A percentile compares a stretch with the other conserved stretches of the same genome.
These are phyloP conservation scores for Neurospora pannonica DNA, from an alignment of 495 filamentous ascomycete genomes.

Conservation along the genomic window DNA sequence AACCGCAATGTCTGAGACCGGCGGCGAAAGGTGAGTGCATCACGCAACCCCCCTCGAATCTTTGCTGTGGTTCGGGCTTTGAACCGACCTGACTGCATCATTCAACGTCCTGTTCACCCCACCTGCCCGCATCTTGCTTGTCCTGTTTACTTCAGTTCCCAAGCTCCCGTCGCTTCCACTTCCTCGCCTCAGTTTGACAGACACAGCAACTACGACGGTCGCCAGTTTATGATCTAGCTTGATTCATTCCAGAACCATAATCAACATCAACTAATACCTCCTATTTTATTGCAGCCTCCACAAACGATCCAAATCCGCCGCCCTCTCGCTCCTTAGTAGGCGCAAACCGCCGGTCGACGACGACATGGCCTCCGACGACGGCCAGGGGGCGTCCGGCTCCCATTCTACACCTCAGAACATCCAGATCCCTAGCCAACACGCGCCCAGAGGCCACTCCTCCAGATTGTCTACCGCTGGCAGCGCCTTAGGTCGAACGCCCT, in stretches of 20 bases:
- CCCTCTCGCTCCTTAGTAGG: slow-evolving; percentile 39
- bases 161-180: neutral
- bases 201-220: neutral
- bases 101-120: neutral
- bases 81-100: neutral
- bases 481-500: slow-evolving; percentile 26
- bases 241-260: neutral
- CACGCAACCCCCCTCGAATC: neutral
- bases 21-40: slow-evolving; percentile 32
- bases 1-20: slow-evolving; percentile 31
- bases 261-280: slow-evolving; percentile 4
- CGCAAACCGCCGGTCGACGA: slow-evolving; percentile 37
- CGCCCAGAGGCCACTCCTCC: slow-evolving; percentile 27
- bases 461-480: slow-evolving; percentile 32
- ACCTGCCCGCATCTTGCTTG: neutral
- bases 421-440: slow-evolving; percentile 23
- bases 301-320: slow-evolving; percentile 43
- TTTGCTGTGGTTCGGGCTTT: neutral
- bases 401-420: slow-evolving; percentile 21
- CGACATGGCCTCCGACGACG: slow-evolving; percentile 29
- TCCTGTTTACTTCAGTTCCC: neutral
- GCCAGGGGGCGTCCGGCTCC: slow-evolving; percentile 21
- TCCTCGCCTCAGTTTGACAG: neutral
- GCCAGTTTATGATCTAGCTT: neutral
- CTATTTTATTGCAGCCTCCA: slow-evolving; percentile 25